A percentile compares a stretch with the other conserved stretches of the same genome.
Conservation (phyloP, 1,284 basidiomycete genomes). For the Limonomyces culmigenus region DNA sequence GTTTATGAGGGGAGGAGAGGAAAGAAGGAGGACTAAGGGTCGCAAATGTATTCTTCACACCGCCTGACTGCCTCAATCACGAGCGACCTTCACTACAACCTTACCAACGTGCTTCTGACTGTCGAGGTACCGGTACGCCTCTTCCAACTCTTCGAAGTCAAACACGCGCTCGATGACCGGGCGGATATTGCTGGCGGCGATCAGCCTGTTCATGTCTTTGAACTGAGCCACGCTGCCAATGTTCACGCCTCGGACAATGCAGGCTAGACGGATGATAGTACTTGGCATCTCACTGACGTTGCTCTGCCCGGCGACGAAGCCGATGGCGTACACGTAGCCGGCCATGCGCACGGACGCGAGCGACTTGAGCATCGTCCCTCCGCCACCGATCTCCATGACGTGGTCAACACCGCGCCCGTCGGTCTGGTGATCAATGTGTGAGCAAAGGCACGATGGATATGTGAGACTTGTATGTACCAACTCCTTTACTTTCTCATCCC, state of each 20-base stretch:
- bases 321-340: conserved; percentile 22
- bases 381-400: conserved; percentile 25
- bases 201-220: conserved; percentile 19
- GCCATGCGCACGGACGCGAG: conserved; percentile 17
- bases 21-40: too few species aligned
- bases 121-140: conserved; percentile 20
- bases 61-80: too few species aligned
- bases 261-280: conserved; percentile 6
- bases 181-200: conserved; percentile 14
- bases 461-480: conserved; percentile 9
- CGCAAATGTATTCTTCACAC: too few species aligned
- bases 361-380: conserved; percentile 21
- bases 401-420: conserved; percentile 24
- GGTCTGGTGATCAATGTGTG: conserved; percentile 19
- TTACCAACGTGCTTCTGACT: conserved; percentile 20
- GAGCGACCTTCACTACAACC: conserved; percentile 15
- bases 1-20: too few species aligned
- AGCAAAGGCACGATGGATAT: conserved; percentile 16
- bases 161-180: conserved; percentile 24
- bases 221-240: conserved; percentile 19
- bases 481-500: conserved; percentile 8
- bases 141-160: conserved; percentile 17
- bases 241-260: conserved; percentile 15
- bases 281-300: conserved; percentile 7
- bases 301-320: conserved; percentile 4